Evolutionary conservation across 176 grass and related monocot genomes (phyloP).

Genomic region (Secale cereale): DNA sequence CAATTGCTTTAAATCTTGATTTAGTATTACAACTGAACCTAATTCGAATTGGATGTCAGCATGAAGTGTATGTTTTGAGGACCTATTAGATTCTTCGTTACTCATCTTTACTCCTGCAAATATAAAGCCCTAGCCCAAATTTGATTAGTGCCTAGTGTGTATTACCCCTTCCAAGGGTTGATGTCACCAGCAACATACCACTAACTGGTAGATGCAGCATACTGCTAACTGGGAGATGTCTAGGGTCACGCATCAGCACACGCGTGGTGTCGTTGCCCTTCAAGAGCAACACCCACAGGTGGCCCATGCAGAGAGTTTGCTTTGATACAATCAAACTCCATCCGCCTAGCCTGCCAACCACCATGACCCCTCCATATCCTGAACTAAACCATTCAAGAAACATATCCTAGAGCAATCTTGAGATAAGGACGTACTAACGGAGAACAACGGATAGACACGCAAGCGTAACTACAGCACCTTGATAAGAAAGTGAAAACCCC

Average conservation of each 20-base stretch:
- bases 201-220: not conserved
- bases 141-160: too few species aligned
- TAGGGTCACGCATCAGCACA: not conserved
- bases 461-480: not conserved
- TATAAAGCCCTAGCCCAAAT: too few species aligned
- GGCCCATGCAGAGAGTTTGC: not conserved
- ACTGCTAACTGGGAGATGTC: not conserved
- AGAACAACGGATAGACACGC: not conserved
- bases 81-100: not conserved
- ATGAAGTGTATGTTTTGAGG: not conserved
- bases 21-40: not conserved
- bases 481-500: not conserved
- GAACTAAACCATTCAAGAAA: not conserved
- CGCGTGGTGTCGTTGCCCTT: not conserved
- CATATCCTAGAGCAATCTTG: not conserved
- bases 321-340: not conserved
- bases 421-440: not conserved
- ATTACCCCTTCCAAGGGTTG: not conserved
- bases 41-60: not conserved
- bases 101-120: not conserved
- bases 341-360: not conserved
- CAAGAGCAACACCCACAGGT: not conserved
- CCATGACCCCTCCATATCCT: not conserved
- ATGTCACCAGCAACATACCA: not conserved
- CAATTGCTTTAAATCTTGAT: not conserved